These are phyloP conservation scores for Penicillium sp. DNA, from an alignment of 2,329 filamentous ascomycete species.

Conservation along the genomic window DNA sequence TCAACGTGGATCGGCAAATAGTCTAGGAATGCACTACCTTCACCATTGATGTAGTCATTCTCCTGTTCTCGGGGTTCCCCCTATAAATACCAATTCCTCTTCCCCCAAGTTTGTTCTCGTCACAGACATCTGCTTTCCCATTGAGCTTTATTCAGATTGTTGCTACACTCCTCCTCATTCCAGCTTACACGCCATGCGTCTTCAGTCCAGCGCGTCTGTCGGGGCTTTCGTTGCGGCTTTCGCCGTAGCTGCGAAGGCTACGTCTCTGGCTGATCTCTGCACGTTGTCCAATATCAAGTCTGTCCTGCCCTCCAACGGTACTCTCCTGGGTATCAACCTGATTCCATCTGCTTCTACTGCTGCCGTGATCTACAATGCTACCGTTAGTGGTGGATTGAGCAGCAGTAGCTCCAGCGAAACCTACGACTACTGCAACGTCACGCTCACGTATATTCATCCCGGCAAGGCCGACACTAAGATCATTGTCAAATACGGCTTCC, in stretches of 20 bases:
- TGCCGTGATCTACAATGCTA: conserved; percentile 7
- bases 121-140: not conserved
- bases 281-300: conserved; percentile 45
- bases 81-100: not conserved
- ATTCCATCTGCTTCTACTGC: conserved; percentile 45
- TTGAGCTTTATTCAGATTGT: not conserved
- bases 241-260: not conserved
- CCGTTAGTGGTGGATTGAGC: not conserved
- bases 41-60: not conserved
- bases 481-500: conserved; percentile 40
- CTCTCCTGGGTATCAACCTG: conserved; percentile 43
- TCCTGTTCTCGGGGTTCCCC: not conserved
- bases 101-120: not conserved
- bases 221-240: not conserved
- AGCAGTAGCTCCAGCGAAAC: conserved; percentile 18
- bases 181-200: not conserved
- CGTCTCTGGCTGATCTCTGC: conserved; percentile 37
- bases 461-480: conserved; percentile 39
- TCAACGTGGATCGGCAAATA: not conserved
- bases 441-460: conserved; percentile 44
- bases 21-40: not conserved
- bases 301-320: conserved; percentile 45
- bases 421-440: conserved; percentile 43
- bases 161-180: not conserved
- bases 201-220: not conserved